These are phyloP conservation scores for Stropharia rugosoannulata DNA, from an alignment of 768 basidiomycete species.

Conservation along the genomic window DNA sequence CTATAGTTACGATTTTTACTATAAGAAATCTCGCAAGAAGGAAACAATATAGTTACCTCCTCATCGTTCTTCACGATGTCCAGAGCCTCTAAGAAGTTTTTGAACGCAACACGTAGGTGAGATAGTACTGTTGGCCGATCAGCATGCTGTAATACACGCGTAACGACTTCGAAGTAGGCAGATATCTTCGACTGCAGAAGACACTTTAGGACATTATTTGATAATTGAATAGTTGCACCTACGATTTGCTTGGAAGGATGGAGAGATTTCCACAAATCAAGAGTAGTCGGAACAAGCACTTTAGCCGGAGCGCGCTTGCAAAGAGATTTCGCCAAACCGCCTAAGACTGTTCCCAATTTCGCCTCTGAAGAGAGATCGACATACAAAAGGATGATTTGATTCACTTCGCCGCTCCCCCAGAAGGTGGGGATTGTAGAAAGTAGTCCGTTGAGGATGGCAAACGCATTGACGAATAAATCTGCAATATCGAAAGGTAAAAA, in stretches of 20 bases:
- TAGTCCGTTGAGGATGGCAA: conserved; percentile 63
- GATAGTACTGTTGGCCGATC: conserved; percentile 64
- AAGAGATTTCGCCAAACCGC: conserved; percentile 56
- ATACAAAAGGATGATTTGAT: conserved; percentile 54
- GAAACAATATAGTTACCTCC: conserved; percentile 7
- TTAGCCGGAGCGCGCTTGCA: conserved; percentile 72
- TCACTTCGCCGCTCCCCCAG: conserved; percentile 64
- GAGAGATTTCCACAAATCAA: conserved; percentile 51
- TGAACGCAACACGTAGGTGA: conserved; percentile 67
- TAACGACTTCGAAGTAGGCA: conserved; percentile 70
- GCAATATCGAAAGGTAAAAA: conserved; percentile 1
- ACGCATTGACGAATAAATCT: conserved; percentile 33
- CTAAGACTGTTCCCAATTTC: conserved; percentile 32
- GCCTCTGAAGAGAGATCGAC: conserved; percentile 41
- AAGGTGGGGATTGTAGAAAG: conserved; percentile 80
- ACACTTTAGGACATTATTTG: background rate
- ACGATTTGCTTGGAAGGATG: conserved; percentile 35
- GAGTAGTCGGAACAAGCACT: conserved; percentile 63
- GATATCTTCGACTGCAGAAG: conserved; percentile 30
- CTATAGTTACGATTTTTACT: conserved; percentile 29
- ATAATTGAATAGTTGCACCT: conserved; percentile 7
- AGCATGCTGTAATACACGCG: conserved; percentile 62
- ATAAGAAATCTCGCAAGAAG: background rate
- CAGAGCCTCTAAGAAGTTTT: conserved; percentile 77
- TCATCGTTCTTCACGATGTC: conserved; percentile 44